A percentile compares a stretch with the other conserved stretches of the same genome.
phyloP scores from a whole-genome alignment of 2,329 filamentous ascomycete genomes.

The Monosporascus sp. region DNA sequence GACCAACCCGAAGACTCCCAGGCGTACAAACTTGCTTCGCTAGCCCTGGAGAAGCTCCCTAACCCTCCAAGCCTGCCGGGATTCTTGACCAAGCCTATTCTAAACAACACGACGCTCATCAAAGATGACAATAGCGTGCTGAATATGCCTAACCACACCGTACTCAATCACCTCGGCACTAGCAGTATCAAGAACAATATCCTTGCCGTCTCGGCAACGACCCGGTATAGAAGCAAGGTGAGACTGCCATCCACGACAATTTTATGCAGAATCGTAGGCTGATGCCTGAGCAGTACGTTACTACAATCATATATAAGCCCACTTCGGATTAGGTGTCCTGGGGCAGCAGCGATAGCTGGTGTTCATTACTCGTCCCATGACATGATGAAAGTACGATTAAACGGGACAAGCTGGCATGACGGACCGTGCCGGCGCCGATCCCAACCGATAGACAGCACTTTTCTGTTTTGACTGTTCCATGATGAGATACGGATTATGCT shows the following conservation, averaged over 20 bases:
- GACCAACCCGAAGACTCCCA: conserved; percentile 77
- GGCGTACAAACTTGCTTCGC: conserved; percentile 67
- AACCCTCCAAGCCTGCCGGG: conserved; percentile 80
- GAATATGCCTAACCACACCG: conserved; percentile 94
- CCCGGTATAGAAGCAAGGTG: conserved; percentile 94
- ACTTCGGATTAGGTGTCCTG: conserved; percentile 45
- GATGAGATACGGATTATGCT: too few relatives aligned
- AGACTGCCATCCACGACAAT: conserved; percentile 10
- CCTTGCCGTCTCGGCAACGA: conserved; percentile 90
- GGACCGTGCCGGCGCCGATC: too few relatives aligned
- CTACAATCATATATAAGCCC: conserved; percentile 95
- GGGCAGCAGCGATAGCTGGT: too few relatives aligned
- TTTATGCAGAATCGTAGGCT: not conserved
- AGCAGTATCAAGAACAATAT: conserved; percentile 98
- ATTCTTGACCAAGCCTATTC: conserved; percentile 88
- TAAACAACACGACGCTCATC: conserved; percentile 85
- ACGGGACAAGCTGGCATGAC: too few relatives aligned
- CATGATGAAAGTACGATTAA: too few relatives aligned
- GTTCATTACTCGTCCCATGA: too few relatives aligned
- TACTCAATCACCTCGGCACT: conserved; percentile 92
- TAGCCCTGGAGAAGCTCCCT: conserved; percentile 72
- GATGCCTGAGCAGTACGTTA: conserved; percentile 67
- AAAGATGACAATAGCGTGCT: conserved; percentile 98
- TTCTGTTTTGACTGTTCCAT: too few relatives aligned
- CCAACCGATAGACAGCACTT: too few relatives aligned